A percentile compares a stretch with the other conserved stretches of the same genome.
Evolutionary conservation across 2,329 filamentous ascomycete species (phyloP).

Genomic region (Fusarium robinianum): DNA sequence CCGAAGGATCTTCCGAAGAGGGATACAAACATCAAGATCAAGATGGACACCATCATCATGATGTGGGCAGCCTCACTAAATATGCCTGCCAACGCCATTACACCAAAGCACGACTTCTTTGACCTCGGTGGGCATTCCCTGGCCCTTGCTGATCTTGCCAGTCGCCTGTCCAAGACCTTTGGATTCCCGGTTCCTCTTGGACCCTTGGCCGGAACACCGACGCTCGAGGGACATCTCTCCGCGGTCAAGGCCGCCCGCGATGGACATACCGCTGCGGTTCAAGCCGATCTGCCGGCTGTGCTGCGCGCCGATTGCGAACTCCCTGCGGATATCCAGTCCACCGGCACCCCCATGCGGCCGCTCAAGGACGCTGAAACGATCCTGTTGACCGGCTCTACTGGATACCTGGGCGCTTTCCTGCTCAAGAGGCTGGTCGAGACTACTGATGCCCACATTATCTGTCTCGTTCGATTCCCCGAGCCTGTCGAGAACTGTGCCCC

Average conservation of each 20-base stretch:
- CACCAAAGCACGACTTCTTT: conserved; percentile 76
- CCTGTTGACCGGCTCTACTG: conserved; percentile 74
- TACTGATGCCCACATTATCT: conserved; percentile 71
- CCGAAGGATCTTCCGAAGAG: conserved; percentile 47
- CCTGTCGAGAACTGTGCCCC: conserved; percentile 66
- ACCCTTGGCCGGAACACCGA: conserved; percentile 72
- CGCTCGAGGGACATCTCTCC: conserved; percentile 72
- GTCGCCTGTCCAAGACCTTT: conserved; percentile 68
- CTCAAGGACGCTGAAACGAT: conserved; percentile 70
- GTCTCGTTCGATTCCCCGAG: conserved; percentile 73
- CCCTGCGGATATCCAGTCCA: conserved; percentile 69
- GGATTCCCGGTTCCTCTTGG: conserved; percentile 74
- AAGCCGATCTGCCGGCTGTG: conserved; percentile 73
- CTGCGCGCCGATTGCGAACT: conserved; percentile 69
- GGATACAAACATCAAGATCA: conserved; percentile 65
- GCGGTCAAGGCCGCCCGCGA: conserved; percentile 73
- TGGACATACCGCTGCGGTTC: conserved; percentile 73
- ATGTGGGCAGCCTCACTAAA: conserved; percentile 74
- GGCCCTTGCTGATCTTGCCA: conserved; percentile 76
- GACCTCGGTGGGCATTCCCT: conserved; percentile 80
- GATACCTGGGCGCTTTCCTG: conserved; percentile 76
- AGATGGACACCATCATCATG: conserved; percentile 68
- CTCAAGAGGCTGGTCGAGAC: conserved; percentile 69
- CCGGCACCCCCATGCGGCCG: conserved; percentile 56
- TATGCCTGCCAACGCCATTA: conserved; percentile 64